A percentile compares a stretch with the other conserved stretches of the same genome.
Conservation (phyloP, 768 basidiomycete species). For the Suillus bovinus region DNA sequence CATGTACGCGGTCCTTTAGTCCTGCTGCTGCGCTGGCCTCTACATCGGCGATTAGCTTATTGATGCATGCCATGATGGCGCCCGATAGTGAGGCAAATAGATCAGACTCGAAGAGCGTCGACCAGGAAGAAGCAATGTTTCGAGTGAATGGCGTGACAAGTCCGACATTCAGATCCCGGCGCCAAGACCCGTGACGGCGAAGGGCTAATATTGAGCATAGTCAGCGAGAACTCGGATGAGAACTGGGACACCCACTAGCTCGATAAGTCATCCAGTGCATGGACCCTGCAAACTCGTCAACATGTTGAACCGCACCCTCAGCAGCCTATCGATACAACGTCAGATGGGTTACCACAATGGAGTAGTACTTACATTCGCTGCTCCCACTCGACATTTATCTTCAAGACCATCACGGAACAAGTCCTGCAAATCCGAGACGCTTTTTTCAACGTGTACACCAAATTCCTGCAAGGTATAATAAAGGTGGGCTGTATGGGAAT, state of each 20-base stretch:
- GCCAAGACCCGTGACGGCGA: slow-evolving; percentile 55
- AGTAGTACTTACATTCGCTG: slow-evolving; percentile 29
- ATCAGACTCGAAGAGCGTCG: slow-evolving; percentile 59
- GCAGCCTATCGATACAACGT: slow-evolving; percentile 32
- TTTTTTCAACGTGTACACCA: slow-evolving; percentile 41
- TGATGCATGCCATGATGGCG: slow-evolving; percentile 38
- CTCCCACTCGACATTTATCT: slow-evolving; percentile 55
- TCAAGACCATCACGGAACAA: slow-evolving; percentile 56
- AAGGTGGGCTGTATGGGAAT: not conserved
- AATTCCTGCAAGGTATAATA: slow-evolving; percentile 42
- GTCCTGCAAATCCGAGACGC: slow-evolving; percentile 47
- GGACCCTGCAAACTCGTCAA: slow-evolving; percentile 49
- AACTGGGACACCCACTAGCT: slow-evolving; percentile 43
- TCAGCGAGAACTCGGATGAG: slow-evolving; percentile 16
- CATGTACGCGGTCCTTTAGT: slow-evolving; percentile 50
- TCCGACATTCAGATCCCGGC: slow-evolving; percentile 61
- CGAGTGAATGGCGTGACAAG: slow-evolving; percentile 57
- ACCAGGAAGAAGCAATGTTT: slow-evolving; percentile 59
- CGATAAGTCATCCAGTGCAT: slow-evolving; percentile 66
- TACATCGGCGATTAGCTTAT: slow-evolving; percentile 49
- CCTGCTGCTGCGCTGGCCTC: slow-evolving; percentile 51
- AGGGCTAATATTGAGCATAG: slow-evolving; percentile 33
- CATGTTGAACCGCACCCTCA: slow-evolving; percentile 44
- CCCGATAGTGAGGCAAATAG: slow-evolving; percentile 50
- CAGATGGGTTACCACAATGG: not conserved